phyloP scores from a whole-genome alignment of 2,329 filamentous ascomycete genomes.

The Fusarium sublunatum region DNA sequence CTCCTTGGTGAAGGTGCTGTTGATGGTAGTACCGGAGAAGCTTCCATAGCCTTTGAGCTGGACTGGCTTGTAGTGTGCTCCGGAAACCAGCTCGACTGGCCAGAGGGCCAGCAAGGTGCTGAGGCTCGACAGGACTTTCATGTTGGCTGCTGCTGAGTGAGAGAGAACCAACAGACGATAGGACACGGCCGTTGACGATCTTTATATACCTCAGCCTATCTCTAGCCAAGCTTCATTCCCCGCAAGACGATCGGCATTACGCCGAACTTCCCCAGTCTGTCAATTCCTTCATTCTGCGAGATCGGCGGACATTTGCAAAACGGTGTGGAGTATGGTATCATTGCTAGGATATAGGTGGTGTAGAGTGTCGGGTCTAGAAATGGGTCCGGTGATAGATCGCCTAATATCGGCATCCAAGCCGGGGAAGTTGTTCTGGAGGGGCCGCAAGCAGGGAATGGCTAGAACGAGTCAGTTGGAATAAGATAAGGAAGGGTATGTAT shows the following conservation, averaged over 20 bases:
- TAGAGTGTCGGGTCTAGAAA: constrained; percentile 5
- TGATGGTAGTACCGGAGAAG: constrained; percentile 36
- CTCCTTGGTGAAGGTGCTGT: constrained; percentile 29
- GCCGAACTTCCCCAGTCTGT: neutral
- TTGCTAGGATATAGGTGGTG: neutral
- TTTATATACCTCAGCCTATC: constrained; percentile 1
- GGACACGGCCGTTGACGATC: neutral
- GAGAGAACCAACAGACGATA: accelerated
- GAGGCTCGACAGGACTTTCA: constrained; percentile 32
- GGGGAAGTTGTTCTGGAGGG: neutral
- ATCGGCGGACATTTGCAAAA: constrained; percentile 7
- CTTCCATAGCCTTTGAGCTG: constrained; percentile 35
- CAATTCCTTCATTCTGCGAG: neutral
- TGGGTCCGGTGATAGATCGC: constrained; percentile 1
- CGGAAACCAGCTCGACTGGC: constrained; percentile 13
- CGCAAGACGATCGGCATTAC: neutral
- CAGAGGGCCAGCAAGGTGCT: constrained; percentile 26
- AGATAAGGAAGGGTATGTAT: too few species aligned
- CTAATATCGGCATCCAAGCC: neutral
- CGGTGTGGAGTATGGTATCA: constrained; percentile 23
- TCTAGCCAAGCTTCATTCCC: neutral
- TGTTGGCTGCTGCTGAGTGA: neutral
- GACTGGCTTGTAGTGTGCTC: constrained; percentile 18
- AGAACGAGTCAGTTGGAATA: too few species aligned
- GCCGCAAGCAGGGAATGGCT: too few species aligned